Base-by-base conservation (phyloP, 2,329 filamentous ascomycete genomes). In the Trichoderma polysporum region DNA sequence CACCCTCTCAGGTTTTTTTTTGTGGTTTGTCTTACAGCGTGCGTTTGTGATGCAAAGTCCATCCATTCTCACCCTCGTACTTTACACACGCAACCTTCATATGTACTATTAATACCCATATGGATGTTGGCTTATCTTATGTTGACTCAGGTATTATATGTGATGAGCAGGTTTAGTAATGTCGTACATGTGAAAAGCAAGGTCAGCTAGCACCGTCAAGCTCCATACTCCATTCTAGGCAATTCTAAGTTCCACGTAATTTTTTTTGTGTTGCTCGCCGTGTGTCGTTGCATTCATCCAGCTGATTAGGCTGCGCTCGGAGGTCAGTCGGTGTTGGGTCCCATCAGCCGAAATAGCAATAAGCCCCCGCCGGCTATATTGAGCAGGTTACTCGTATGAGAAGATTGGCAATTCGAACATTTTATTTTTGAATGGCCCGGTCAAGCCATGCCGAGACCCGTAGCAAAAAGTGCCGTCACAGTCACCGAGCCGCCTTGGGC, bases 281-380 rank as follows among this genome's bases (percentile, higher is more conserved):
- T 45, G 13, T 45, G 41, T 22, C 39, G 39, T 45, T 22, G 41
- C 41, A 45, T 45, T 45, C 41, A 22, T 10, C 41, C 41, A 45
- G 41, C n/a, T 45, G 41, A 45, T 45, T 45, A 45, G 41, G 41
- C 41, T 22, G 41, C 41, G 41, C 41, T 37, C 60, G 60, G 60
- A 54, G 60, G 60, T 33, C 37, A 33, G 50, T 56, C 60, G 60
- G 60, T 47, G 50, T 64, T 47, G 60, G 60, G 60, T 41, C 41
- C 50, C n/a, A 41, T 41, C 50, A 64, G 60, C 60, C 60, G 59
- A 53, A 41, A 62, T 62, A 10, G 41, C n/a, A 27, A 62, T 50
- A 29, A 33, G 47, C 49, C 59, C n/a, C 59, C 49, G 49, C 47
- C 59, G 59, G 37, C 29, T 45, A 59, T 52, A 52, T 59, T 19